Conservation (phyloP, 495 filamentous ascomycete species). For the Staphylotrichum tortipilum region DNA sequence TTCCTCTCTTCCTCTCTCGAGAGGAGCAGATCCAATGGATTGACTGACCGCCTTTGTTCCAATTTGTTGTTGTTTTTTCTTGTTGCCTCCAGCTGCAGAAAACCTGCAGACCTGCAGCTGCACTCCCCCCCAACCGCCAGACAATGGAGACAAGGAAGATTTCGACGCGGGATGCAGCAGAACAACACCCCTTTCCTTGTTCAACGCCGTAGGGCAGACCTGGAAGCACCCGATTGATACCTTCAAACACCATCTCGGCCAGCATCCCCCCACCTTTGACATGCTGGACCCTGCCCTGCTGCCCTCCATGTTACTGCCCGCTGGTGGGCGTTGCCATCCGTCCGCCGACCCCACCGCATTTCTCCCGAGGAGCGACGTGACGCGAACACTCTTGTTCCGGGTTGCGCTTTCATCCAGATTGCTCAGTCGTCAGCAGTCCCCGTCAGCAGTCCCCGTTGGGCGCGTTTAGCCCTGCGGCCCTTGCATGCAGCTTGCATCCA, state of each 20-base stretch:
- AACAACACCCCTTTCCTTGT: too few species aligned
- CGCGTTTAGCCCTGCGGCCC: background rate
- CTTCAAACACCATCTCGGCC: too few species aligned
- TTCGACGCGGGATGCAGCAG: too few species aligned
- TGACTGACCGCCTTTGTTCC: background rate
- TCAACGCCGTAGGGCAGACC: too few species aligned
- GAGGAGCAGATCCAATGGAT: background rate
- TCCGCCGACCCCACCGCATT: background rate
- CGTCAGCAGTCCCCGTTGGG: background rate
- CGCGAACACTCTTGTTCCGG: background rate
- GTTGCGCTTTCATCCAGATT: constrained; percentile 20
- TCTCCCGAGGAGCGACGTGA: background rate
- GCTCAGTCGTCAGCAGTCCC: constrained; percentile 20
- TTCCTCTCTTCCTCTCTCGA: constrained; percentile 5
- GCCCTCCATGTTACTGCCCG: background rate
- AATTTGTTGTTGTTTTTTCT: too few species aligned
- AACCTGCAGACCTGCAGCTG: too few species aligned
- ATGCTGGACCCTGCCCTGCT: too few species aligned
- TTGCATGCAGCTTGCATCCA: background rate
- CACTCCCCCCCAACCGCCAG: too few species aligned
- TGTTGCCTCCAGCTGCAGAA: too few species aligned
- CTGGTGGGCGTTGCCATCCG: background rate
- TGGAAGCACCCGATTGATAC: background rate
- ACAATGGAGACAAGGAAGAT: too few species aligned
- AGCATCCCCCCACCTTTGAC: background rate